A percentile compares a stretch with the other conserved stretches of the same genome.
Evolutionary conservation across 305 asterid genomes (phyloP).

Genomic region (Andrographis paniculata): DNA sequence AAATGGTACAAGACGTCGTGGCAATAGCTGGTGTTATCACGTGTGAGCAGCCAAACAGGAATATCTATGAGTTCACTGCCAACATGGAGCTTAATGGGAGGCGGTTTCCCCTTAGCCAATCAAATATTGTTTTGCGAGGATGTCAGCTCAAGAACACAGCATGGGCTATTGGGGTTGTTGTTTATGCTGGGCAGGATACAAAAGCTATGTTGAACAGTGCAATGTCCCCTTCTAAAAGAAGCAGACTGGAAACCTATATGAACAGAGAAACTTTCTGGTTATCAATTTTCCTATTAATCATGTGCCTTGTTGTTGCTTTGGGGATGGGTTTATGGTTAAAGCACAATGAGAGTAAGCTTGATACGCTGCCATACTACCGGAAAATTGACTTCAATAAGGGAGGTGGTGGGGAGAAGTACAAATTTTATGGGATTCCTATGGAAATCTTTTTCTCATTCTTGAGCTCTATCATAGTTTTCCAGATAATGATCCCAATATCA

Average conservation of each 20-base stretch:
- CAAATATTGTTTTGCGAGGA: slow-evolving; percentile 91
- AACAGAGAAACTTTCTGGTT: slow-evolving; percentile 91
- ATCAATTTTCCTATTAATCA: slow-evolving; percentile 73
- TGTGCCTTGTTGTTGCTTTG: slow-evolving; percentile 78
- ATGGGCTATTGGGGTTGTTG: slow-evolving; percentile 93
- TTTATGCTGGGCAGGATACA: slow-evolving; percentile 98
- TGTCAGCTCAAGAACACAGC: slow-evolving; percentile 97
- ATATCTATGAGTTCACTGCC: slow-evolving; percentile 92
- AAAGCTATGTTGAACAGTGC: slow-evolving; percentile 98
- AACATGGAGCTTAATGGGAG: slow-evolving; percentile 79
- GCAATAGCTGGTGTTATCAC: slow-evolving; percentile 62
- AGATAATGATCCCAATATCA: slow-evolving; percentile 97
- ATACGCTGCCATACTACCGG: slow-evolving; percentile 82
- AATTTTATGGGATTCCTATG: slow-evolving; percentile 88
- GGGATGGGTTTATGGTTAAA: slow-evolving; percentile 95
- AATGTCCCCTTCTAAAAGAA: slow-evolving; percentile 80
- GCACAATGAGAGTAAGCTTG: slow-evolving; percentile 57
- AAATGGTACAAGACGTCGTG: slow-evolving; percentile 52
- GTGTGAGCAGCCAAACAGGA: slow-evolving; percentile 96
- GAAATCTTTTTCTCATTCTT: slow-evolving; percentile 87
- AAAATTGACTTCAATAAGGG: slow-evolving; percentile 51
- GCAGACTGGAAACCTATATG: slow-evolving; percentile 94
- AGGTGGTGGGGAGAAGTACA: slow-evolving; percentile 47
- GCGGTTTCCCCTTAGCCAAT: slow-evolving; percentile 73
- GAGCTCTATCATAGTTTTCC: slow-evolving; percentile 95